A percentile compares a stretch with the other conserved stretches of the same genome.
These are phyloP conservation scores for Whalleya microplaca DNA, from an alignment of 2,329 filamentous ascomycete genomes.

Conservation along the genomic window DNA sequence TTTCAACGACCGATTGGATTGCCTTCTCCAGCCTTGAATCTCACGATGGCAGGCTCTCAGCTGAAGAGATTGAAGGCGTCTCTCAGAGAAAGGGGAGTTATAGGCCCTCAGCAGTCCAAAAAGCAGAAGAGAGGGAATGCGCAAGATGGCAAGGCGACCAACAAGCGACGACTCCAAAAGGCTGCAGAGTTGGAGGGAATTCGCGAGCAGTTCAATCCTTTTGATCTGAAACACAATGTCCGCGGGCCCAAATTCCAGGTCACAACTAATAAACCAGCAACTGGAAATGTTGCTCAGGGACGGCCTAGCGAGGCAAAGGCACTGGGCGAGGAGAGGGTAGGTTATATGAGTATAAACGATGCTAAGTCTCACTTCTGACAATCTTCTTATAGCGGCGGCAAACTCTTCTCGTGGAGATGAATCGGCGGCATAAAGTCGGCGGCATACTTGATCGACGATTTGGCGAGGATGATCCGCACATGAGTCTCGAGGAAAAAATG, in stretches of 20 bases:
- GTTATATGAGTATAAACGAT: slow-evolving; percentile 31
- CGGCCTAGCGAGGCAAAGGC: slow-evolving; percentile 85
- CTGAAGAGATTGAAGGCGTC: slow-evolving; percentile 94
- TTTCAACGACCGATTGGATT: not conserved
- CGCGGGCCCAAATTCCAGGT: slow-evolving; percentile 84
- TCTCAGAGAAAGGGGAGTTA: slow-evolving; percentile 84
- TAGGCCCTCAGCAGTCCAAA: slow-evolving; percentile 91
- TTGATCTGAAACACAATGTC: slow-evolving; percentile 84
- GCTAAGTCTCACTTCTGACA: slow-evolving; percentile 16
- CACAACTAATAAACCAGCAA: slow-evolving; percentile 65
- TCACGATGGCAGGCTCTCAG: slow-evolving; percentile 88
- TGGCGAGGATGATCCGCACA: slow-evolving; percentile 90
- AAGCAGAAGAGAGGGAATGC: slow-evolving; percentile 83
- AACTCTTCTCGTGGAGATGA: slow-evolving; percentile 88
- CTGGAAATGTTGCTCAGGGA: slow-evolving; percentile 56
- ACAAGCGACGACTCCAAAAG: slow-evolving; percentile 75
- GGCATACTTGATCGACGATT: slow-evolving; percentile 92
- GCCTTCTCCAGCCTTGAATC: not conserved
- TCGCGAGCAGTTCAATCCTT: slow-evolving; percentile 96
- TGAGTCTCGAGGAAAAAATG: slow-evolving; percentile 92
- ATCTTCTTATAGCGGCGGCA: slow-evolving; percentile 63
- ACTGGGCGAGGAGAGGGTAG: slow-evolving; percentile 79
- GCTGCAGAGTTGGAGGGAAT: slow-evolving; percentile 81
- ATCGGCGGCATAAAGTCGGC: slow-evolving; percentile 85
- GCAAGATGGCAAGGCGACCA: slow-evolving; percentile 65